phyloP scores from a whole-genome alignment of 768 basidiomycete species.

The Tricholomella constricta region DNA sequence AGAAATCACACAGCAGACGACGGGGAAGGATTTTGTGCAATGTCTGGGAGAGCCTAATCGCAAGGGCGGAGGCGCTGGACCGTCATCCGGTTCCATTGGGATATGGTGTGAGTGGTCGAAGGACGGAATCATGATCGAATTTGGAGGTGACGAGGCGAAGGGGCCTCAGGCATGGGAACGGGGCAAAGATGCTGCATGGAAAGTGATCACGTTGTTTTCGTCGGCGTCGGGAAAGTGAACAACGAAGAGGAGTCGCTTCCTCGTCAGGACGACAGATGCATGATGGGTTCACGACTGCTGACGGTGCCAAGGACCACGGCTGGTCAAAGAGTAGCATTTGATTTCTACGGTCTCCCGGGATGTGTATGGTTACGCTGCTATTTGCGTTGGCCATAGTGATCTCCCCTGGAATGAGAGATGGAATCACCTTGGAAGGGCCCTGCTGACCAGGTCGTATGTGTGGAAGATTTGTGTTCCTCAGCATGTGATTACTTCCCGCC shows the following conservation, averaged over 20 bases:
- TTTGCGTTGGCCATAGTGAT: not conserved
- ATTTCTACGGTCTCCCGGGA: not conserved
- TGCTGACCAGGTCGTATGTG: not conserved
- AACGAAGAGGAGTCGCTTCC: not conserved
- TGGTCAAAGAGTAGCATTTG: not conserved
- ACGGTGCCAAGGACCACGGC: not conserved
- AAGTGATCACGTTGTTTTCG: constrained; percentile 65
- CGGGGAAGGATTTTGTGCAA: constrained; percentile 78
- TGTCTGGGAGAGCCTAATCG: constrained; percentile 82
- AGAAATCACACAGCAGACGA: constrained; percentile 48
- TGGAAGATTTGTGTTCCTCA: not conserved
- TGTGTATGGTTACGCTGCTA: not conserved
- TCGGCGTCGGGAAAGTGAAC: constrained; percentile 3
- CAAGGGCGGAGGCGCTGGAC: constrained; percentile 89
- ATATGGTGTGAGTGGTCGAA: constrained; percentile 94
- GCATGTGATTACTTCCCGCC: not conserved
- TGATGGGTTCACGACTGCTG: not conserved
- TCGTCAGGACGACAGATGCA: not conserved
- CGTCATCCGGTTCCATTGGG: constrained; percentile 80
- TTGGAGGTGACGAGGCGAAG: constrained; percentile 74
- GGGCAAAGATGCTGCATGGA: constrained; percentile 82
- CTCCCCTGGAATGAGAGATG: not conserved
- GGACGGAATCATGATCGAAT: constrained; percentile 84
- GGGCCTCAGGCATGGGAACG: constrained; percentile 88
- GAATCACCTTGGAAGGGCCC: not conserved